Evolutionary conservation across 2,329 filamentous ascomycete species (phyloP), one percentile per base, ranked within the genome.

Genomic region (Cercospora sojina): DNA sequence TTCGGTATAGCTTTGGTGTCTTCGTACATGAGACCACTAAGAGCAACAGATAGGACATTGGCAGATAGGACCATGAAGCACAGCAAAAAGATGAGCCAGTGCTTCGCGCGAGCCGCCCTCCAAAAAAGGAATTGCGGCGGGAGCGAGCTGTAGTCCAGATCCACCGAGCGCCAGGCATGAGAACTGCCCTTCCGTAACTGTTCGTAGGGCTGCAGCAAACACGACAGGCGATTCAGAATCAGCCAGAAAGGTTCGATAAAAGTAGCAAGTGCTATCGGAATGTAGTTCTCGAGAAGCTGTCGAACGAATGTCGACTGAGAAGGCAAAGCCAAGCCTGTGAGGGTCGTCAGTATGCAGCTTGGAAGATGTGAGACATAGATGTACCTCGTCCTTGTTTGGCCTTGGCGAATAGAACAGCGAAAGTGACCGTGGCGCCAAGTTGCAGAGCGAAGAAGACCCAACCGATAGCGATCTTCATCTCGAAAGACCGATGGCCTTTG

Each of bases 201-300:
- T 2, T 84, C 79, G 18, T 87, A 83, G 0, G 87, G 87, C 31
- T 87, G 83, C 0, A 89, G 67, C 8, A 87, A 72, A 47, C 85
- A 87, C 0, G 87, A 69, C 0, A 84, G 62, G 0, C 86, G 79
- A 49, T 86, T 88, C 0, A 89, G 64, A 0, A 88, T 71, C 0
- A 86, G 75, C 83, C 86, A 87, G 1, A 85, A 79, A 0, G 87
- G 86, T 38, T 89, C 87, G 0, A 88, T 77, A 0, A 87, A 61
- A 0, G 86, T 88, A 0, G 85, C 83, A 3, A 88, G 76, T 0
- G 80, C 77, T 0, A 85, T 87, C 0, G 86, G 86, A 0, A 88
- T 74, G 58, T 87, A 88, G 55, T 81, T 83, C 53, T 80, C 76
- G 0, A 83, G 18, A 0, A 83, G 55, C 35, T 83, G 79, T 13